These are phyloP conservation scores for Themeda triandra DNA, from an alignment of 176 grass and related monocot species.

Conservation along the genomic window DNA sequence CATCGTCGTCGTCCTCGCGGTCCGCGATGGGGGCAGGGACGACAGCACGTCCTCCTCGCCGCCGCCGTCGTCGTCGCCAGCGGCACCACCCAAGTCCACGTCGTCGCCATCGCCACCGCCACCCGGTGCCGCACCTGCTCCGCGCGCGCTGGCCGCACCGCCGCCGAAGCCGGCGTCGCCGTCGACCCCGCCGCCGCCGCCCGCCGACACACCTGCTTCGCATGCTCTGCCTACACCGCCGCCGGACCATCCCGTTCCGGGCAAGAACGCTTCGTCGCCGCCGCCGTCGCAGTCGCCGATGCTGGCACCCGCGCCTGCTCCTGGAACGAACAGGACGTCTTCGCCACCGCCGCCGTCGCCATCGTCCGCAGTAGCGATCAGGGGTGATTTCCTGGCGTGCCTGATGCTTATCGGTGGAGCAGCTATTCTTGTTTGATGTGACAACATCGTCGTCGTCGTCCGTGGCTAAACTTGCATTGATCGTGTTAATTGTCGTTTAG, in stretches of 20 bases:
- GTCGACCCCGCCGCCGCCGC: background rate
- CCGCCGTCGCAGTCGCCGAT: background rate
- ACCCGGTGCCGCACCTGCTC: background rate
- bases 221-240: background rate
- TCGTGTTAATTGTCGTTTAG: background rate
- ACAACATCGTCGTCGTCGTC: background rate
- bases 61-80: background rate
- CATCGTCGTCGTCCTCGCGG: constrained; percentile 56
- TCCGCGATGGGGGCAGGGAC: background rate
- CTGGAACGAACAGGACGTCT: constrained; percentile 4
- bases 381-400: constrained; percentile 1
- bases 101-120: background rate
- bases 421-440: constrained; percentile 8
- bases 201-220: background rate
- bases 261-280: background rate
- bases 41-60: background rate
- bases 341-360: background rate
- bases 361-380: constrained; percentile 8
- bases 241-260: background rate
- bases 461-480: background rate
- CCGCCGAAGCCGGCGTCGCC: background rate
- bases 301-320: background rate
- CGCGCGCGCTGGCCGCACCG: background rate
- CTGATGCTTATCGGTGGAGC: background rate
- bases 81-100: background rate